phyloP scores from a whole-genome alignment of 116 monocot genomes.

The Papilionanthe hybrid region DNA sequence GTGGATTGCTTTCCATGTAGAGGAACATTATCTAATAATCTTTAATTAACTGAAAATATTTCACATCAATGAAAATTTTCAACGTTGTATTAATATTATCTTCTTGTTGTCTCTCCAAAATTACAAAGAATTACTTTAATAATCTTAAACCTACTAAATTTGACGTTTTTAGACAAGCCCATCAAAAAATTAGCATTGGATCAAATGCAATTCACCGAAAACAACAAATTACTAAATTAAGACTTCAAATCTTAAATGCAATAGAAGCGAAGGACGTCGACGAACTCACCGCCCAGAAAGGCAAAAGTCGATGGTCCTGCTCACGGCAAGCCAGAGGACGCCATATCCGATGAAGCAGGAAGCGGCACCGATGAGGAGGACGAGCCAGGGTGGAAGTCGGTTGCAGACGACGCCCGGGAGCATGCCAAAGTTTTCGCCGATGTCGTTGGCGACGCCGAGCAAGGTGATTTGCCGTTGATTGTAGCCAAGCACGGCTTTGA shows the following conservation, averaged over 20 bases:
- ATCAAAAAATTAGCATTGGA: not conserved
- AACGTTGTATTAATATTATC: not conserved
- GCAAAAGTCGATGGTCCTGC: constrained; percentile 4
- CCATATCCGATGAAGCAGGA: constrained; percentile 22
- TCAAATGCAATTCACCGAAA: not conserved
- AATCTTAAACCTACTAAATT: too few species aligned
- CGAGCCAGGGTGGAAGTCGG: constrained; percentile 19
- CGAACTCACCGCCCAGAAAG: constrained; percentile 22
- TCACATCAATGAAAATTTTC: not conserved
- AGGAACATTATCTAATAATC: not conserved
- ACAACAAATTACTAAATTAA: not conserved
- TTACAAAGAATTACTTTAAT: too few species aligned
- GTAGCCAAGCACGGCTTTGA: constrained; percentile 21
- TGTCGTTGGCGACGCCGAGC: constrained; percentile 28
- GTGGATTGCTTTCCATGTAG: not conserved
- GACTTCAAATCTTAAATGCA: not conserved
- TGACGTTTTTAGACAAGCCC: not conserved
- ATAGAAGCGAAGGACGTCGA: not conserved
- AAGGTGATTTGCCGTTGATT: constrained; percentile 20
- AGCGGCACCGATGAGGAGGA: constrained; percentile 20
- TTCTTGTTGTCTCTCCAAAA: too few species aligned
- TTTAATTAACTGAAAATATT: not conserved
- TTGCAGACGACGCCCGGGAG: constrained; percentile 25
- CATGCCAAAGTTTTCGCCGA: constrained; percentile 27
- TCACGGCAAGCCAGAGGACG: constrained; percentile 15